phyloP scores from a whole-genome alignment of 306 rosid genomes.

The Erythrophleum fordii region DNA sequence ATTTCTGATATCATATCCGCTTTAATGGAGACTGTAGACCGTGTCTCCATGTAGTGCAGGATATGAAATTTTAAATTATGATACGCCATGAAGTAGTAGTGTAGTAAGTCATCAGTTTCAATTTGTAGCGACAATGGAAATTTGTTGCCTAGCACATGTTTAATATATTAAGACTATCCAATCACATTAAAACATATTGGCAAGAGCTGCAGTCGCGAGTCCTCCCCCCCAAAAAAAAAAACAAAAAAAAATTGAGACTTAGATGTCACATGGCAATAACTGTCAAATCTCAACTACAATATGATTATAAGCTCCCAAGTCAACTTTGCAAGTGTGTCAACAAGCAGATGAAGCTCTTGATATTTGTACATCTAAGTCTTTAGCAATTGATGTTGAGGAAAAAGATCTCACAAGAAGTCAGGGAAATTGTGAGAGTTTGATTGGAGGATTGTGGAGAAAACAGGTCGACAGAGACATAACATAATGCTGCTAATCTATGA shows the following conservation, averaged over 20 bases:
- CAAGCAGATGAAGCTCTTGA: constrained; percentile 17
- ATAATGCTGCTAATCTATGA: constrained; percentile 8
- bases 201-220: constrained; percentile 1
- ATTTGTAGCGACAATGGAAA: too few species aligned
- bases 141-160: constrained; percentile 43
- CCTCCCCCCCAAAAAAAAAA: too few species aligned
- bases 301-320: constrained; percentile 33
- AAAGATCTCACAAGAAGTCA: constrained; percentile 31
- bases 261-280: constrained; percentile 42
- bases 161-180: constrained; percentile 38
- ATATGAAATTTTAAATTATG: background rate
- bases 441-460: constrained; percentile 44
- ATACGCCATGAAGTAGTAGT: background rate
- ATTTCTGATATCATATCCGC: background rate
- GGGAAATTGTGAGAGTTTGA: constrained; percentile 27
- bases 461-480: constrained; percentile 32
- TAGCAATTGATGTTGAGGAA: background rate
- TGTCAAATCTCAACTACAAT: constrained; percentile 45
- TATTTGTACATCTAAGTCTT: constrained; percentile 30
- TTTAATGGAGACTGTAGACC: background rate
- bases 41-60: background rate
- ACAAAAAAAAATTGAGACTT: background rate
- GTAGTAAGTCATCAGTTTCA: background rate
- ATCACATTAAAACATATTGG: constrained; percentile 39
- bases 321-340: constrained; percentile 44